Evolutionary conservation across 2,329 filamentous ascomycete genomes (phyloP).

Genomic region (Sclerotinia borealis): DNA sequence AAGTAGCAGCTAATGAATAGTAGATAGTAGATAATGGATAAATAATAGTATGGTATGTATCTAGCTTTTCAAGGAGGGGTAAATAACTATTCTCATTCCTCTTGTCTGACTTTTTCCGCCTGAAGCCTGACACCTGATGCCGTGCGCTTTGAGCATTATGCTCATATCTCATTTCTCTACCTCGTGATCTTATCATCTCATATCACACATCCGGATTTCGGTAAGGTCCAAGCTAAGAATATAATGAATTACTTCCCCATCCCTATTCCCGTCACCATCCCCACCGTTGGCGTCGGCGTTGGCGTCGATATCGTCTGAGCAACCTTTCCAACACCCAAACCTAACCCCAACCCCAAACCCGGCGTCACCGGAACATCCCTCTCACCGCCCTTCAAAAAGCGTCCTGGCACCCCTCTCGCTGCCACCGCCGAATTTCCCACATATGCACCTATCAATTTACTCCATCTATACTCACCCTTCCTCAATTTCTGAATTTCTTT

Average conservation of each 20-base stretch:
- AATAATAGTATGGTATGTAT: too few relatives aligned
- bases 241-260: background rate
- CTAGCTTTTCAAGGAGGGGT: too few relatives aligned
- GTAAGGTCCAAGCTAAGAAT: too few relatives aligned
- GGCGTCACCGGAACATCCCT: background rate
- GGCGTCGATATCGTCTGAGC: background rate
- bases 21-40: too few relatives aligned
- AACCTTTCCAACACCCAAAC: background rate
- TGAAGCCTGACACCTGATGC: background rate
- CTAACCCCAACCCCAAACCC: too few relatives aligned
- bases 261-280: background rate
- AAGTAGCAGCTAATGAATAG: too few relatives aligned
- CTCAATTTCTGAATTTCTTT: slow-evolving; percentile 71
- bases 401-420: slow-evolving; percentile 71
- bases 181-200: too few relatives aligned
- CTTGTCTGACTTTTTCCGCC: background rate
- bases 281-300: background rate
- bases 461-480: slow-evolving; percentile 75
- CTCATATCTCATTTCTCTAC: background rate
- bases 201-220: too few relatives aligned
- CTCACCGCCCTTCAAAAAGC: slow-evolving; percentile 47
- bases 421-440: slow-evolving; percentile 61
- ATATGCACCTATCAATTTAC: slow-evolving; percentile 73
- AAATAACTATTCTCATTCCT: background rate
- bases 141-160: too few relatives aligned